Percentiles rank a stretch among this genome's conserved stretches.
Evolutionary conservation across 306 rosid genomes (phyloP).

Genomic region (Hippophae tibetana): DNA sequence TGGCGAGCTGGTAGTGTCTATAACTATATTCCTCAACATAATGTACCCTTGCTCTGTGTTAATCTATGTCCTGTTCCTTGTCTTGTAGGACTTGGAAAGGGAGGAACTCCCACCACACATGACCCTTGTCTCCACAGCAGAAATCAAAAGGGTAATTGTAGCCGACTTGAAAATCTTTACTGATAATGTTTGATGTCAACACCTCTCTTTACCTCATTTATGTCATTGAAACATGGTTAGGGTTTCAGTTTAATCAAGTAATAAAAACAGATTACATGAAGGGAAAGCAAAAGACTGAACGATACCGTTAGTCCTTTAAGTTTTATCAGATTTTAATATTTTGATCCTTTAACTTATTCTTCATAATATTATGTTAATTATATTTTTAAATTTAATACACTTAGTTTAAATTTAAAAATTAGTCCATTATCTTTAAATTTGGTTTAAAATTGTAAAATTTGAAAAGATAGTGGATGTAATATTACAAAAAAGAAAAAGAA

Average conservation of each 20-base stretch:
- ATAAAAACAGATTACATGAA: too few species aligned
- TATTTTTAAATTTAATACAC: too few species aligned
- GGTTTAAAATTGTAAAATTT: too few species aligned
- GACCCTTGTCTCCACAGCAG: conserved; percentile 67
- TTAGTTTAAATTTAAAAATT: too few species aligned
- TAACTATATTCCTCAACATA: conserved; percentile 3
- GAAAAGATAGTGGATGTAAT: too few species aligned
- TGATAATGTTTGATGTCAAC: conserved; percentile 1
- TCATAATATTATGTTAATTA: too few species aligned
- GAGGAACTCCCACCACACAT: conserved; percentile 91
- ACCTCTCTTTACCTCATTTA: not conserved
- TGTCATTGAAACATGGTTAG: not conserved
- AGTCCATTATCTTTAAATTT: too few species aligned
- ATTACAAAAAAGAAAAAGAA: too few species aligned
- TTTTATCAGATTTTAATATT: too few species aligned
- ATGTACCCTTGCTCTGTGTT: conserved; percentile 17
- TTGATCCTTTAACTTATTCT: too few species aligned
- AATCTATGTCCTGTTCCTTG: not conserved
- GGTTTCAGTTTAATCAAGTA: not conserved
- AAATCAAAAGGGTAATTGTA: conserved; percentile 64
- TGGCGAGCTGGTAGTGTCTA: conserved; percentile 71
- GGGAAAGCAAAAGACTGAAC: too few species aligned
- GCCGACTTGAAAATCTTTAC: conserved; percentile 1
- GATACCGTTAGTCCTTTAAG: too few species aligned
- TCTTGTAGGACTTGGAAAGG: conserved; percentile 68